Percentiles rank a stretch among this genome's conserved stretches.
Evolutionary conservation across 805 yeast species (phyloP).

Genomic region (Saturnispora serradocipensis): DNA sequence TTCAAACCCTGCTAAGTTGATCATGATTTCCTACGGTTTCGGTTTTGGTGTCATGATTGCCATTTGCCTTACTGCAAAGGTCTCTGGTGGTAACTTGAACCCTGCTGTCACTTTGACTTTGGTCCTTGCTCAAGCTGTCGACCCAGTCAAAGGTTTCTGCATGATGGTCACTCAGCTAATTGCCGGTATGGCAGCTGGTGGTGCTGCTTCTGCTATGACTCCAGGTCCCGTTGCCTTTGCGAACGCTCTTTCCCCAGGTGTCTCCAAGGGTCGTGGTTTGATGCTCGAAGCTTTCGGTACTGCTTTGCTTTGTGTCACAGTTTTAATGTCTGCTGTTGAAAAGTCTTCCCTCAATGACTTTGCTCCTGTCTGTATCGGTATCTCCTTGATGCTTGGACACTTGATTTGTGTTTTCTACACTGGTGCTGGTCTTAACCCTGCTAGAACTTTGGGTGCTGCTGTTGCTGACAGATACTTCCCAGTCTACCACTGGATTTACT

Average conservation of each 20-base stretch:
- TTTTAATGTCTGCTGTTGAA: conserved; percentile 76
- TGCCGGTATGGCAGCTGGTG: conserved; percentile 90
- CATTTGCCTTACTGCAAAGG: conserved; percentile 58
- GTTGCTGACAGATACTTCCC: conserved; percentile 64
- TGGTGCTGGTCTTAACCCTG: conserved; percentile 90
- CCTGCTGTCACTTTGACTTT: conserved; percentile 79
- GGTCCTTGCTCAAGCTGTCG: conserved; percentile 61
- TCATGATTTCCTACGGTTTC: conserved; percentile 79
- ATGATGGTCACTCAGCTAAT: conserved; percentile 62
- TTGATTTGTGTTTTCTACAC: conserved; percentile 74
- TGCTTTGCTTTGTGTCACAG: conserved; percentile 62
- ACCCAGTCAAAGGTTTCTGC: conserved; percentile 60
- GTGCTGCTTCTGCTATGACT: conserved; percentile 76
- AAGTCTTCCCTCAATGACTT: conserved; percentile 64
- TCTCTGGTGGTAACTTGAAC: conserved; percentile 84
- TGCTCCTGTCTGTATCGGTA: conserved; percentile 80
- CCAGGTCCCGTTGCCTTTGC: conserved; percentile 71
- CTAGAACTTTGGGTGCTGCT: conserved; percentile 75
- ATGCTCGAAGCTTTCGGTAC: conserved; percentile 81
- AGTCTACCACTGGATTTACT: conserved; percentile 80
- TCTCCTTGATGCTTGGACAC: conserved; percentile 74
- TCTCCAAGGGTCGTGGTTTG: conserved; percentile 64
- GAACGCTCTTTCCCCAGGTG: conserved; percentile 63
- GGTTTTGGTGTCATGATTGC: conserved; percentile 77
- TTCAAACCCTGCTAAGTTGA: conserved; percentile 50